Conservation (phyloP, 441 rosid genomes). For the Capsella rubella region DNA sequence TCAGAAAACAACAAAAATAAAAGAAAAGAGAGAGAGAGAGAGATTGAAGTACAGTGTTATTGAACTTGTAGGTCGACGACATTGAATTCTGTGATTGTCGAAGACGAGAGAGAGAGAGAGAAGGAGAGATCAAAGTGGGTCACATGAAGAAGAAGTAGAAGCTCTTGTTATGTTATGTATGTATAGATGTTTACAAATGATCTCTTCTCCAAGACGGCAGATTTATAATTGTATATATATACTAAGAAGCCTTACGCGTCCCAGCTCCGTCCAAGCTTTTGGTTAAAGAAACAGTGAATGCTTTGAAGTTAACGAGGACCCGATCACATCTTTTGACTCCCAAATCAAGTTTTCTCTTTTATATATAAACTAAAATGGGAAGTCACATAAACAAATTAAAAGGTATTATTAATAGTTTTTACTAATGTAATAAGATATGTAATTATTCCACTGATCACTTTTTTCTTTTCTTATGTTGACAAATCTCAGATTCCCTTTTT, state of each 20-base stretch:
- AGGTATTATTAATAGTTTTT: too few species aligned
- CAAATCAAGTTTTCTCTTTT: slow-evolving; percentile 1
- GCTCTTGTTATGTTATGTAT: slow-evolving; percentile 2
- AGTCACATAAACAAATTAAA: background rate
- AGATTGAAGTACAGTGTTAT: slow-evolving; percentile 58
- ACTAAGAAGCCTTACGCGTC: slow-evolving; percentile 35
- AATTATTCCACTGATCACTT: too few species aligned
- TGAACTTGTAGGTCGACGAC: slow-evolving; percentile 73
- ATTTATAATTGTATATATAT: slow-evolving; percentile 21
- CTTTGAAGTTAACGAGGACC: slow-evolving; percentile 40
- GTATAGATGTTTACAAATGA: too few species aligned
- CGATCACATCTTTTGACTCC: slow-evolving; percentile 40
- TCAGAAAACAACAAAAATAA: background rate
- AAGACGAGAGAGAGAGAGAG: slow-evolving; percentile 9
- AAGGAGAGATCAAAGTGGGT: slow-evolving; percentile 31
- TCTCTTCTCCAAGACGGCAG: slow-evolving; percentile 36
- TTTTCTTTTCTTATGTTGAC: too few species aligned
- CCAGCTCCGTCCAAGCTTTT: background rate
- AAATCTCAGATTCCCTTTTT: too few species aligned
- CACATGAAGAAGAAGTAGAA: slow-evolving; percentile 23
- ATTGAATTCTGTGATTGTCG: slow-evolving; percentile 40
- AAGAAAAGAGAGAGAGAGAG: slow-evolving; percentile 25
- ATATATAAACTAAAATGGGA: background rate
- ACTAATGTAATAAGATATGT: too few species aligned
- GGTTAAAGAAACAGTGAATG: slow-evolving; percentile 17